These are phyloP conservation scores for Solanum chacoense DNA, from an alignment of 305 asterid species.

Conservation along the genomic window DNA sequence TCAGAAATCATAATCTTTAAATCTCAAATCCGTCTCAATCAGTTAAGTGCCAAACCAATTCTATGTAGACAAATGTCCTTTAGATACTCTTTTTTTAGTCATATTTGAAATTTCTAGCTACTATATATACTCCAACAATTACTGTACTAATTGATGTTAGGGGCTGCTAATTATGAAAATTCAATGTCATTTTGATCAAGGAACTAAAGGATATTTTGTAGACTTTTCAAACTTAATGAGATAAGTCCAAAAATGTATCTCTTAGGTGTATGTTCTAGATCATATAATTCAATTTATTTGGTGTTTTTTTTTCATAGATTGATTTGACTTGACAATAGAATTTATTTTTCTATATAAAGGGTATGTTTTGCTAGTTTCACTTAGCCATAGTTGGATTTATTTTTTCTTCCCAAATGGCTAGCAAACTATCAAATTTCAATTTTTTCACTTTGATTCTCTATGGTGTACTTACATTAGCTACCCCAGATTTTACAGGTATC, in stretches of 20 bases:
- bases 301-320: background rate
- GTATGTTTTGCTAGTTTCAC: background rate
- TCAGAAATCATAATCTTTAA: background rate
- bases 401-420: constrained; percentile 3
- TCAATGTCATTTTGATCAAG: background rate
- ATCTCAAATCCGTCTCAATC: background rate
- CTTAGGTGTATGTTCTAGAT: background rate
- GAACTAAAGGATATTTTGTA: background rate
- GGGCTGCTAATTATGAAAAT: background rate
- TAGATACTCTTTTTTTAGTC: background rate
- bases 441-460: constrained; percentile 13
- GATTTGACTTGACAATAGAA: background rate
- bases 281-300: background rate
- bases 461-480: constrained; percentile 24
- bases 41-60: background rate
- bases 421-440: background rate
- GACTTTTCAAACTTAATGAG: background rate
- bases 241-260: background rate
- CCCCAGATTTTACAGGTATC: constrained; percentile 32
- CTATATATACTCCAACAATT: background rate
- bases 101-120: background rate
- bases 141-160: background rate
- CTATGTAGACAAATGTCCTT: background rate
- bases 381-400: background rate
- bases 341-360: background rate